A percentile compares a stretch with the other conserved stretches of the same genome.
phyloP scores from a whole-genome alignment of 1,284 basidiomycete species.

The Cutaneotrichosporon sp. region DNA sequence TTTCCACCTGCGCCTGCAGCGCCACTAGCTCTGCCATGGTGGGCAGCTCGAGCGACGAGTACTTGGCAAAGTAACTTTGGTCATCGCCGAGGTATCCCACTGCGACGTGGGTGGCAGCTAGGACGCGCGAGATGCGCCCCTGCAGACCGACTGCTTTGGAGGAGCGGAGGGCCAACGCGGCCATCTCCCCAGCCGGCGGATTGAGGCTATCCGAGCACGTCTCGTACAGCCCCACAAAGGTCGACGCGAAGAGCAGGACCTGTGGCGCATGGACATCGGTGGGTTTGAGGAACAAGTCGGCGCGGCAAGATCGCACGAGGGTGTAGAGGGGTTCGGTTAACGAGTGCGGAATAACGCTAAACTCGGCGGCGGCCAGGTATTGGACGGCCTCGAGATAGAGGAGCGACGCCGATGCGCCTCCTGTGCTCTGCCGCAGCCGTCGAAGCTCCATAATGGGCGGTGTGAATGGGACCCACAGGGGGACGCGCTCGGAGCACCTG shows the following conservation, averaged over 20 bases:
- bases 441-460: constrained; percentile 1
- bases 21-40: background rate
- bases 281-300: background rate
- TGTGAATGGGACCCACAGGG: constrained; percentile 9
- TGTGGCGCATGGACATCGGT: background rate
- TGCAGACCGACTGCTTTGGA: background rate
- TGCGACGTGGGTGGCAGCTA: constrained; percentile 4
- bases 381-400: constrained; percentile 8
- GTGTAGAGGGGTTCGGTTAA: background rate
- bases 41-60: background rate
- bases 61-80: constrained; percentile 2
- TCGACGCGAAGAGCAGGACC: background rate
- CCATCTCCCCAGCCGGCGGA: background rate
- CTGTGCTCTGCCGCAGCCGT: background rate
- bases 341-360: background rate
- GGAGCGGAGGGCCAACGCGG: background rate
- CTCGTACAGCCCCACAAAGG: background rate
- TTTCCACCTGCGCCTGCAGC: constrained; percentile 1
- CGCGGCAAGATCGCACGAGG: background rate
- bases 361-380: background rate
- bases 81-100: constrained; percentile 29
- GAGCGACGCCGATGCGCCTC: background rate
- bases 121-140: background rate
- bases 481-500: constrained; percentile 8
- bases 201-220: background rate